These are phyloP conservation scores for Suillus lakei DNA, from an alignment of 768 basidiomycete genomes.

Conservation along the genomic window DNA sequence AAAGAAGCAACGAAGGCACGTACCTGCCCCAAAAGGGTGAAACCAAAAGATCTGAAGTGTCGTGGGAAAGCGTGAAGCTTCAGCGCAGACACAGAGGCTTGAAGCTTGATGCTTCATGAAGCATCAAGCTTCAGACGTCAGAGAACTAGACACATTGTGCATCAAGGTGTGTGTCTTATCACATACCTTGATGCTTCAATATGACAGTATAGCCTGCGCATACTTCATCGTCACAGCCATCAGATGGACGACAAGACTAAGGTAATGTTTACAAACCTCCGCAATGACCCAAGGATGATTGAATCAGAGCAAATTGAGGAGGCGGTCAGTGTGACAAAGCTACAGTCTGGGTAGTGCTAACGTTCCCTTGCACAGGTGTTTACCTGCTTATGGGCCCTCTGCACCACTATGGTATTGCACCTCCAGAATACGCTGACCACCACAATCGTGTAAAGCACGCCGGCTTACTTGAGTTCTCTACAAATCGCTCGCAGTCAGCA, in stretches of 20 bases:
- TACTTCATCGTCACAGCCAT: neutral
- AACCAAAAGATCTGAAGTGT: too few relatives aligned
- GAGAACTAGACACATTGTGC: neutral
- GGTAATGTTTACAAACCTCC: neutral
- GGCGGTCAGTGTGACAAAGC: neutral
- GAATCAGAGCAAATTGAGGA: neutral
- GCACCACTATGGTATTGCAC: neutral
- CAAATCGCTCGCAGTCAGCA: too few relatives aligned
- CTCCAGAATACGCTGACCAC: neutral
- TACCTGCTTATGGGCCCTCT: neutral
- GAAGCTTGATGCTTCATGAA: neutral
- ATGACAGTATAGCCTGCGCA: neutral
- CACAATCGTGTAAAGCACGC: too few relatives aligned
- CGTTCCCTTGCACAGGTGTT: neutral
- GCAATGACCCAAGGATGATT: neutral
- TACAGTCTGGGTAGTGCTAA: neutral
- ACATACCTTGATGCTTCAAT: neutral
- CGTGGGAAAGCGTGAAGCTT: neutral
- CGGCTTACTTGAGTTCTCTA: too few relatives aligned
- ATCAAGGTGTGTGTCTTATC: neutral
- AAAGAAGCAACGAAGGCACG: too few relatives aligned
- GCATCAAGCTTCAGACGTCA: neutral
- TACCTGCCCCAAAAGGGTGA: too few relatives aligned
- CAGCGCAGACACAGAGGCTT: neutral
- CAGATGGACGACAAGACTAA: neutral